A percentile compares a stretch with the other conserved stretches of the same genome.
Evolutionary conservation across 1,139 yeast species (phyloP).

Genomic region (Suzukiozyma palmioleophila): DNA sequence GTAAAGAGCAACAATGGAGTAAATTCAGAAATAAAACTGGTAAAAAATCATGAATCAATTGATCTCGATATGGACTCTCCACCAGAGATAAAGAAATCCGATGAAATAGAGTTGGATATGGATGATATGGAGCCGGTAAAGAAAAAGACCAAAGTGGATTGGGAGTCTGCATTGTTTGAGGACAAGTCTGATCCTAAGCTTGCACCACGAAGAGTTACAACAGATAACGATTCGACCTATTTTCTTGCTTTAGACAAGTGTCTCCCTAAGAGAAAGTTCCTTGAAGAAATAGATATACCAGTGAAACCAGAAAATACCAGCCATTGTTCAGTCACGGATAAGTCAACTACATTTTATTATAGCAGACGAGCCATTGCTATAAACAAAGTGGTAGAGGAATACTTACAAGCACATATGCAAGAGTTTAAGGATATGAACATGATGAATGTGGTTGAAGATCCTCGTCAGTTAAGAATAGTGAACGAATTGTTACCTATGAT

Average conservation of each 20-base stretch:
- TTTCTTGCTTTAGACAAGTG: constrained; percentile 88
- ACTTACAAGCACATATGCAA: constrained; percentile 9
- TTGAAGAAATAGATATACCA: constrained; percentile 40
- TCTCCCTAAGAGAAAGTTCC: constrained; percentile 52
- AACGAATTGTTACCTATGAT: constrained; percentile 20
- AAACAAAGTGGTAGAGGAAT: constrained; percentile 38
- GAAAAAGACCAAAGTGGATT: constrained; percentile 4
- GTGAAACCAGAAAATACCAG: constrained; percentile 16
- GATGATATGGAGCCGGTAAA: constrained; percentile 12
- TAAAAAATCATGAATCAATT: constrained; percentile 19
- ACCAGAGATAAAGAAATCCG: constrained; percentile 10
- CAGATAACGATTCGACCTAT: constrained; percentile 28
- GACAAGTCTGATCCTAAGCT: not conserved
- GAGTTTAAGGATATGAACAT: constrained; percentile 11
- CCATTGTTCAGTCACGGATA: constrained; percentile 16
- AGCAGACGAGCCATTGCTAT: constrained; percentile 48
- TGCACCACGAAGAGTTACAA: constrained; percentile 2
- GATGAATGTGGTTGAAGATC: constrained; percentile 7
- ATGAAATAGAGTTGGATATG: constrained; percentile 41
- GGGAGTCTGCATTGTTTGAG: not conserved
- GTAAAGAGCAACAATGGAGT: not conserved
- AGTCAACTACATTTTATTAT: constrained; percentile 21
- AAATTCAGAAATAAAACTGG: not conserved
- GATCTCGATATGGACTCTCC: constrained; percentile 19
- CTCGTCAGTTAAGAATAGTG: constrained; percentile 6